phyloP scores from a whole-genome alignment of 768 basidiomycete genomes.

The Hypholoma sublateritium region DNA sequence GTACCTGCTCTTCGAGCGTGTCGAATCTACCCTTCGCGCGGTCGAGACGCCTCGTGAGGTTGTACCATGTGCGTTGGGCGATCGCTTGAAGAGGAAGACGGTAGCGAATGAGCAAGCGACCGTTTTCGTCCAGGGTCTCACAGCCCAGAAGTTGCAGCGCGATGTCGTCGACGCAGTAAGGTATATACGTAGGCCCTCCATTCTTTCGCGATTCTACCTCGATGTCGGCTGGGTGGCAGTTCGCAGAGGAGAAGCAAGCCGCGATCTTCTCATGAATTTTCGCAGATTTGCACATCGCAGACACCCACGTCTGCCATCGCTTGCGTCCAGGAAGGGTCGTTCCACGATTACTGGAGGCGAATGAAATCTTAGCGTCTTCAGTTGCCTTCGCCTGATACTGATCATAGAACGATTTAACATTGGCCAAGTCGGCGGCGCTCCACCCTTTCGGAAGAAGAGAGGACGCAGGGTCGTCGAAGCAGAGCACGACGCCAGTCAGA shows the following conservation, averaged over 20 bases:
- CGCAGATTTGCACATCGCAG: not conserved
- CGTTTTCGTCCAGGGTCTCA: slow-evolving; percentile 5
- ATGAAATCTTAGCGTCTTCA: slow-evolving; percentile 8
- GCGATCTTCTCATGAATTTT: slow-evolving; percentile 11
- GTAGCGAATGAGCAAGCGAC: not conserved
- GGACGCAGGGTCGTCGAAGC: not conserved
- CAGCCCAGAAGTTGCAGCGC: slow-evolving; percentile 8
- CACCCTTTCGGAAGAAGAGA: slow-evolving; percentile 3
- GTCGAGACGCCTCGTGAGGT: not conserved
- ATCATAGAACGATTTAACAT: slow-evolving; percentile 16
- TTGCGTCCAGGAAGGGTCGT: slow-evolving; percentile 14
- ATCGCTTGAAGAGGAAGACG: not conserved
- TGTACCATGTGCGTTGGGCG: slow-evolving; percentile 8
- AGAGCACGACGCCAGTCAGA: not conserved
- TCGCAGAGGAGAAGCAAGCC: not conserved
- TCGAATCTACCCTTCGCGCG: not conserved
- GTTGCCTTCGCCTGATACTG: not conserved
- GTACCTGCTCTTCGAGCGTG: not conserved
- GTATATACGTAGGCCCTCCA: slow-evolving; percentile 4
- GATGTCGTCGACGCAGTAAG: slow-evolving; percentile 9
- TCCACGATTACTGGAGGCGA: not conserved
- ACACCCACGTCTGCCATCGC: slow-evolving; percentile 10
- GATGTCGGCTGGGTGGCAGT: slow-evolving; percentile 11
- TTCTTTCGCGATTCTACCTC: not conserved
- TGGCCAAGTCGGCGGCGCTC: slow-evolving; percentile 6